A percentile compares a stretch with the other conserved stretches of the same genome.
phyloP scores from a whole-genome alignment of 2,329 filamentous ascomycete genomes.

The Aplosporella prunicola region DNA sequence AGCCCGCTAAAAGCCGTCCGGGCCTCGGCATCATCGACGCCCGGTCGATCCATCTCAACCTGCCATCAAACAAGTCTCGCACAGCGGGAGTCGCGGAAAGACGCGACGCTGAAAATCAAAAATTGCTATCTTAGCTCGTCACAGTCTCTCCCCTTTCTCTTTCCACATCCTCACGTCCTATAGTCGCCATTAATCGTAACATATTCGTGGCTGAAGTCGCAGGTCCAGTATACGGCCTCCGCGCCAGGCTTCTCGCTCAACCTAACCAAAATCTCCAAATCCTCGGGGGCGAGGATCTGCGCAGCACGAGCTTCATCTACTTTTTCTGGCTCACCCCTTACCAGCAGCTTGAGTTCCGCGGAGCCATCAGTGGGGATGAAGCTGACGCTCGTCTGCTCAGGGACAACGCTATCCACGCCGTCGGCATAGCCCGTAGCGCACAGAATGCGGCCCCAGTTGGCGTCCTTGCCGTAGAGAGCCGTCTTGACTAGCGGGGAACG shows the following conservation, averaged over 20 bases:
- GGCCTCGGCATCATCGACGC: too few relatives aligned
- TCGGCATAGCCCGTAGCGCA: constrained; percentile 82
- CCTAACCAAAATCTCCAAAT: constrained; percentile 68
- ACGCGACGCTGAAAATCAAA: too few relatives aligned
- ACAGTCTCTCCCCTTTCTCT: too few relatives aligned
- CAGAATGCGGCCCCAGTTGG: constrained; percentile 96
- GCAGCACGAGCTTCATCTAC: constrained; percentile 70
- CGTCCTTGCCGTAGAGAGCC: constrained; percentile 90
- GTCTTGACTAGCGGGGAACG: constrained; percentile 93
- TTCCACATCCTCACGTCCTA: constrained; percentile 48
- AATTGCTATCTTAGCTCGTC: too few relatives aligned
- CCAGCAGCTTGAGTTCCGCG: constrained; percentile 63
- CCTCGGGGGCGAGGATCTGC: constrained; percentile 65
- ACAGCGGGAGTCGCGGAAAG: too few relatives aligned
- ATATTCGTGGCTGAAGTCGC: constrained; percentile 79
- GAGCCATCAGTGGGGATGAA: constrained; percentile 73
- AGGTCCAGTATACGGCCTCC: constrained; percentile 72
- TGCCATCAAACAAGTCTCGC: too few relatives aligned
- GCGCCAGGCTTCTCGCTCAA: constrained; percentile 55
- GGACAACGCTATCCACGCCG: constrained; percentile 55
- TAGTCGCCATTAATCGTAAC: constrained; percentile 62
- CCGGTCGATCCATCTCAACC: too few relatives aligned
- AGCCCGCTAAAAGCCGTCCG: too few relatives aligned
- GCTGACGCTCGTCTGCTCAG: constrained; percentile 64
- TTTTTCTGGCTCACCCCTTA: constrained; percentile 69